phyloP scores from a whole-genome alignment of 768 basidiomycete species.

The Clitopilus hobsonii region DNA sequence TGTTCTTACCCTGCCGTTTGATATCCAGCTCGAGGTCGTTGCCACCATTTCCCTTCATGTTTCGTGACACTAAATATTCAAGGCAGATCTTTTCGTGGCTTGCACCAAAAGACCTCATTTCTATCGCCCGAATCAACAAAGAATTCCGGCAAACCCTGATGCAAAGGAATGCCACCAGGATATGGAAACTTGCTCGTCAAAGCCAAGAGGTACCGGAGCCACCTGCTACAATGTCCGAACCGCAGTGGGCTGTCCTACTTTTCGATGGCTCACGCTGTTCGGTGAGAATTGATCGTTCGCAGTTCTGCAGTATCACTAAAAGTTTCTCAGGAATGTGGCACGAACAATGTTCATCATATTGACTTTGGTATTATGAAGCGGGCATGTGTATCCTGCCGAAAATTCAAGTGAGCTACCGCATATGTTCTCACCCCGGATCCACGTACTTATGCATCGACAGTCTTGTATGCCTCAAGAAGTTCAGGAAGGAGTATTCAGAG shows the following conservation, averaged over 20 bases:
- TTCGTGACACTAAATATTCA: not conserved
- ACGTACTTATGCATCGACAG: conserved; percentile 11
- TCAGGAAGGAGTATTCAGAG: conserved; percentile 19
- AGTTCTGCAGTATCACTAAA: not conserved
- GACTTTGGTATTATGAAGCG: conserved; percentile 22
- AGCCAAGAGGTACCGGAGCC: conserved; percentile 13
- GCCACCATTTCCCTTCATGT: too few relatives aligned
- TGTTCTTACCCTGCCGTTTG: not conserved
- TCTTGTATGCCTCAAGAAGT: conserved; percentile 17
- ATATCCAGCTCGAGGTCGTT: not conserved
- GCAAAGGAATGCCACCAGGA: conserved; percentile 6
- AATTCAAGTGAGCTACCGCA: conserved; percentile 16
- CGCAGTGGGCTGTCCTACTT: conserved; percentile 20
- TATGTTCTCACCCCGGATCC: not conserved
- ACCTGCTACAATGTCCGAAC: conserved; percentile 19
- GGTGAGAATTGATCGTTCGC: conserved; percentile 10
- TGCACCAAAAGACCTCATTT: not conserved
- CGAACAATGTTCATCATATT: conserved; percentile 11
- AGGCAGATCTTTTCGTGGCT: not conserved
- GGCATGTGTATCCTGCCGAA: conserved; percentile 21
- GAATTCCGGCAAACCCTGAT: conserved; percentile 15
- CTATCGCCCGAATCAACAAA: not conserved
- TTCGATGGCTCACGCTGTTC: conserved; percentile 19
- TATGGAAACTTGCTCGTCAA: conserved; percentile 21
- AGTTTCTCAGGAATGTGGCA: conserved; percentile 13